phyloP scores from a whole-genome alignment of 371 early-diverging fungal species.

The Mucor sp. region DNA sequence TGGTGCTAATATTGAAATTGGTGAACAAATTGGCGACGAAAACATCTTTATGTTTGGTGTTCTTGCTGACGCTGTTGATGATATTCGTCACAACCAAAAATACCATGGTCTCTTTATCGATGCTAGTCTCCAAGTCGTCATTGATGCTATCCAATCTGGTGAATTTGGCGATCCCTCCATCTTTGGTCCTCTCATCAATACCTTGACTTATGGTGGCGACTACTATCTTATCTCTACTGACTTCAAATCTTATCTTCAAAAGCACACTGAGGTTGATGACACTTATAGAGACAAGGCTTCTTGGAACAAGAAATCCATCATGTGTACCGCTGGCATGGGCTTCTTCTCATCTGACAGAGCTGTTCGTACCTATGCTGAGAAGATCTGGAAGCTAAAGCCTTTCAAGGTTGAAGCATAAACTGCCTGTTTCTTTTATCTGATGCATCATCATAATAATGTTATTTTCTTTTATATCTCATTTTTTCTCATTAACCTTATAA shows the following conservation, averaged over 20 bases:
- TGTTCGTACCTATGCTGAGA: conserved; percentile 84
- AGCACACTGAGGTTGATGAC: conserved; percentile 74
- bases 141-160: conserved; percentile 74
- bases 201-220: conserved; percentile 81
- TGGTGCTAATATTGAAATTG: conserved; percentile 95
- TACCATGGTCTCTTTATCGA: conserved; percentile 78
- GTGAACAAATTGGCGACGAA: conserved; percentile 91
- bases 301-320: conserved; percentile 86
- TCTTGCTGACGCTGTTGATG: conserved; percentile 85
- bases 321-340: conserved; percentile 88
- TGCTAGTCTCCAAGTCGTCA: conserved; percentile 73
- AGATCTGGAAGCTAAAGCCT: conserved; percentile 77
- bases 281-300: conserved; percentile 72
- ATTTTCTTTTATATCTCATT: no score
- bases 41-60: conserved; percentile 94
- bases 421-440: no score
- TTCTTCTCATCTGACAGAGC: conserved; percentile 88
- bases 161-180: conserved; percentile 77
- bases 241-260: conserved; percentile 80
- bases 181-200: conserved; percentile 75
- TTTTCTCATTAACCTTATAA: no score
- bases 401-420: conserved; percentile 2
- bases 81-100: conserved; percentile 83
- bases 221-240: conserved; percentile 87
- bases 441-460: no score